Base-by-base conservation (phyloP, 306 rosid species). In the Gastrolobium bilobum region DNA sequence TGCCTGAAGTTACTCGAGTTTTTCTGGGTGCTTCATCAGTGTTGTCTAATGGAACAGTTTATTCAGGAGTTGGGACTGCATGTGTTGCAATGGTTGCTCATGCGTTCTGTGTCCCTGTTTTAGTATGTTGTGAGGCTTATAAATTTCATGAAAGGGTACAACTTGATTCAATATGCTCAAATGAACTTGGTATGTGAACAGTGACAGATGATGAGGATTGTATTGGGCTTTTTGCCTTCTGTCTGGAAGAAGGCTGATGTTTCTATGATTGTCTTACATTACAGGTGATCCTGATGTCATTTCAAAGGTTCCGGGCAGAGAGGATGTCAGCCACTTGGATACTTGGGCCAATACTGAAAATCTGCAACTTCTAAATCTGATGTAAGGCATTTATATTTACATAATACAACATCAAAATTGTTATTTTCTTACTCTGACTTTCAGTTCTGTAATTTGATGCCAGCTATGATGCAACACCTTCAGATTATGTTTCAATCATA, bases 31-130 rank as follows among this genome's bases (percentile, higher is more conserved):
- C 90, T 68, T 87, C 90, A 14, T 77, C 87, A 4, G 87, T 86
- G 60, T 66, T 86, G 83, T 71, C 89, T 59, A 86, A 86, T 35
- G 89, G 87, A 52, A 86, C 87, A 43, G 89, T 86, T 46, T 86
- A 86, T 70, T 86, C 89, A 3, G 83, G 85, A 62, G 87, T 83
- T 76, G 89, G 89, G 33, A 83, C 89, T 67, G 89, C 89, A 29
- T 76, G 85, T 67, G 76, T 86, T 80, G 87, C 89, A 80, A 86
- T 86, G 89, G 78, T 86, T 72, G 89, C 89, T 62, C 87, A 83
- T 72, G 78, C 53, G 2, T 72, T 76, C 53, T 67, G 57, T 9
- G 81, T 86, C 50, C 87, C 85, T 37, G 89, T 86, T 73, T 44
- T 86, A 53, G 87, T 86, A 4, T 86, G 89, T 66, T 86, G 89